A percentile compares a stretch with the other conserved stretches of the same genome.
These are phyloP conservation scores for Flammula alnicola DNA, from an alignment of 1,284 basidiomycete genomes.

Conservation along the genomic window DNA sequence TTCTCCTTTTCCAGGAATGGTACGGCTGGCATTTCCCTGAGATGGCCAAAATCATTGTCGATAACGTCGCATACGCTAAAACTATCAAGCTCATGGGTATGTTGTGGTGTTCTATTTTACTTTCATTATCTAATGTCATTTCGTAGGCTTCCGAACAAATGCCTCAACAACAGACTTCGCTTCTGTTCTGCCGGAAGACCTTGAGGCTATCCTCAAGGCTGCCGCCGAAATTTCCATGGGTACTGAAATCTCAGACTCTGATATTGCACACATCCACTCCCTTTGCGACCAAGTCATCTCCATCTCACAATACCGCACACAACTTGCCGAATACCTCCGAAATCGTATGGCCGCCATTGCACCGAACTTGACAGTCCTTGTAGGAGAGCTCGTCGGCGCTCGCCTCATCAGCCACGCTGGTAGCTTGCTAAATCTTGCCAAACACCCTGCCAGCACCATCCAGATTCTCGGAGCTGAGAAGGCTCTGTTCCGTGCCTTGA, in stretches of 20 bases:
- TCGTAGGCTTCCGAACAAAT: conserved; percentile 96
- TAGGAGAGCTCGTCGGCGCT: conserved; percentile 97
- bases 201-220: conserved; percentile 89
- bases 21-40: conserved; percentile 99
- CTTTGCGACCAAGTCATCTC: conserved; percentile 97
- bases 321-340: conserved; percentile 92
- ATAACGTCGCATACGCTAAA: conserved; percentile 97
- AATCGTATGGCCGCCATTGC: conserved; percentile 98
- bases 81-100: conserved; percentile 88
- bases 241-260: conserved; percentile 96
- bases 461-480: conserved; percentile 99
- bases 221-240: conserved; percentile 98
- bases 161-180: conserved; percentile 86
- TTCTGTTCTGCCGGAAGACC: conserved; percentile 91
- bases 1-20: conserved; percentile 77
- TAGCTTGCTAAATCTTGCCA: conserved; percentile 91
- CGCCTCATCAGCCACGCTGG: conserved; percentile 97
- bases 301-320: conserved; percentile 92
- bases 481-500: conserved; percentile 96
- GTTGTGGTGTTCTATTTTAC: no score
- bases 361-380: conserved; percentile 94
- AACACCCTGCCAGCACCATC: conserved; percentile 97
- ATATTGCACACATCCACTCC: conserved; percentile 93
- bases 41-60: conserved; percentile 97
- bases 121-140: no score